Evolutionary conservation across 2,329 filamentous ascomycete species (phyloP), one percentile per base, ranked within the genome.

Genomic region (Chaetomium sp.): DNA sequence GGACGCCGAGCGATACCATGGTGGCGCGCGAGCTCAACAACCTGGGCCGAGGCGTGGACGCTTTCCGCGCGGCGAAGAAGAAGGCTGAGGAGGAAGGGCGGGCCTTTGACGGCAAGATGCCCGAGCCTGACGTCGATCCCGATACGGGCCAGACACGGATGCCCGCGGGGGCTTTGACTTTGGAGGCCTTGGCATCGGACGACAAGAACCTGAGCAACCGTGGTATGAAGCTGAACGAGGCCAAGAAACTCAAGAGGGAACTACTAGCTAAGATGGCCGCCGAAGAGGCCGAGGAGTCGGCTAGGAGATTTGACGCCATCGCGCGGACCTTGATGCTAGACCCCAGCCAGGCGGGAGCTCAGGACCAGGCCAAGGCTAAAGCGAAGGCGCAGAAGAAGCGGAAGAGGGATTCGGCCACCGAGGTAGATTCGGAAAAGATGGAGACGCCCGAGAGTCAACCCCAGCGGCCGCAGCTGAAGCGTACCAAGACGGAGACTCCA

Each of bases 1-100:
- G 89, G 89, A 85, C 82, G 2, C 89, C 89, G 0, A 91, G 87
- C 60, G 87, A 89, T 64, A 91, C 89, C 0, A 94, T 94, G 89
- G 88, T 92, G 60, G 82, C 87, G 12, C 79, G 88, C 35, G 88
- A 92, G 70, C 79, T 94, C 1, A 87, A 87, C 67, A 76, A 77
- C 19, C 78, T 89, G 14, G 85, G 85, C 1, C 84, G 89, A 45
- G 84, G 84, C 2, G 76, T 82, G 12, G 83, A 85, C 52, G 80
- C 80, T 6, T 86, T 80, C 63, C 76, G 74, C 44, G 76, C 76
- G 45, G 85, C 85, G 6, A 84, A 84, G 71, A 79, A 79, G 64
- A 77, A 80, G 65, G 86, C 85, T 1, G 82, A 87, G 60, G 81
- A 80, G 19, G 79, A 84, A 45, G 88, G 88, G 3, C 76, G 77